phyloP scores from a whole-genome alignment of 805 yeast genomes.

The Brettanomyces naardenensis region DNA sequence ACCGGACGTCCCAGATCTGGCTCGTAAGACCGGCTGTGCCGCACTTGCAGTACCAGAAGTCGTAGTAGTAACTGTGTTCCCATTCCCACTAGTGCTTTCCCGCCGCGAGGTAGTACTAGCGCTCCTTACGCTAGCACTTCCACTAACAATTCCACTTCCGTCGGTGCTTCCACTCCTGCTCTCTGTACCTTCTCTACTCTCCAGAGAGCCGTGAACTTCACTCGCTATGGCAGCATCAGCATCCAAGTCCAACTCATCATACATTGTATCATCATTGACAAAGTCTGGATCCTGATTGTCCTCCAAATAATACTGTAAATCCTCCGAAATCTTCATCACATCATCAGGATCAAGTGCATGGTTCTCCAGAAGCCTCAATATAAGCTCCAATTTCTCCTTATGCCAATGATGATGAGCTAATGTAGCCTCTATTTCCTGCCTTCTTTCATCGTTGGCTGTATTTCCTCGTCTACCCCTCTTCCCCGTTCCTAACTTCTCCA shows the following conservation, averaged over 20 bases:
- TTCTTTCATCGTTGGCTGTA: conserved; percentile 39
- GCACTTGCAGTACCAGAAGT: conserved; percentile 3
- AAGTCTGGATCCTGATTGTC: conserved; percentile 91
- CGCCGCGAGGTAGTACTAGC: neutral
- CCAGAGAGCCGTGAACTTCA: conserved; percentile 21
- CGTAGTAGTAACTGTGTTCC: neutral
- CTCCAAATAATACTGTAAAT: conserved; percentile 86
- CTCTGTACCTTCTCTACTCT: conserved; percentile 7
- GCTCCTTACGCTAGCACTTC: conserved; percentile 3
- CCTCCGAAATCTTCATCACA: conserved; percentile 74
- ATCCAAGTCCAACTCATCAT: conserved; percentile 75
- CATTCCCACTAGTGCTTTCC: neutral
- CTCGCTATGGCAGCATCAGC: conserved; percentile 30
- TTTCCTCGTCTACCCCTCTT: conserved; percentile 47
- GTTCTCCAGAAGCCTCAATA: conserved; percentile 69
- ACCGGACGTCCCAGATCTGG: neutral
- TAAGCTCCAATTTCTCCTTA: conserved; percentile 65
- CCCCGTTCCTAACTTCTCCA: conserved; percentile 39
- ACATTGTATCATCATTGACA: conserved; percentile 88
- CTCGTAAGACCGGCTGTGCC: neutral
- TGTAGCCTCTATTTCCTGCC: conserved; percentile 52
- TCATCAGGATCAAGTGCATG: conserved; percentile 71
- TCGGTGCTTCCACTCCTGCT: conserved; percentile 2
- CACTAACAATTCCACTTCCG: neutral
- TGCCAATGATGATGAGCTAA: conserved; percentile 77